Percentiles rank a stretch among this genome's conserved stretches.
Evolutionary conservation across 2,329 filamentous ascomycete genomes (phyloP).

Genomic region (Fusarium austroafricanum): DNA sequence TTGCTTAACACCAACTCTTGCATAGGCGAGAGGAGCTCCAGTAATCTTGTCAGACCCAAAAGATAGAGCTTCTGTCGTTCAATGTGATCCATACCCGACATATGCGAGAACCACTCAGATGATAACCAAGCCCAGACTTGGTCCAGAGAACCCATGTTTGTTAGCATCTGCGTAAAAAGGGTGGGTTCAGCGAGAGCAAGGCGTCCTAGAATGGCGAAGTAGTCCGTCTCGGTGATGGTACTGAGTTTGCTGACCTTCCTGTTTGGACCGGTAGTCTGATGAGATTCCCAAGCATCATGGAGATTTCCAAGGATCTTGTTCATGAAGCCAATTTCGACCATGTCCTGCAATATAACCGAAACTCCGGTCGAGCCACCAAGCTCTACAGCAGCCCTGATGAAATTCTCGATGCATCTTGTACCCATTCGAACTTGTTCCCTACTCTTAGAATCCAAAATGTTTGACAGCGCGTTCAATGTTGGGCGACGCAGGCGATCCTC

Average conservation of each 20-base stretch:
- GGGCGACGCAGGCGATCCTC: slow-evolving; percentile 65
- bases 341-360: slow-evolving; percentile 71
- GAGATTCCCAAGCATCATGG: slow-evolving; percentile 76
- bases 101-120: slow-evolving; percentile 74
- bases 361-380: slow-evolving; percentile 72
- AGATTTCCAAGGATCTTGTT: slow-evolving; percentile 73
- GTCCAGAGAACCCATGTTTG: slow-evolving; percentile 59
- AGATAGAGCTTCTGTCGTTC: slow-evolving; percentile 77
- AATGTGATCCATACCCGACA: slow-evolving; percentile 74
- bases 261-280: slow-evolving; percentile 85
- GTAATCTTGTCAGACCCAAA: slow-evolving; percentile 76
- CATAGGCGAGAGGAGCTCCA: slow-evolving; percentile 70
- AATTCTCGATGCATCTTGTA: slow-evolving; percentile 70
- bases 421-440: slow-evolving; percentile 69
- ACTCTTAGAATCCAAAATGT: slow-evolving; percentile 63
- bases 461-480: slow-evolving; percentile 62
- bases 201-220: slow-evolving; percentile 84
- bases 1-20: slow-evolving; percentile 68
- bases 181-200: slow-evolving; percentile 78
- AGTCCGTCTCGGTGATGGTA: slow-evolving; percentile 83
- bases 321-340: slow-evolving; percentile 72
- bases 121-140: slow-evolving; percentile 70
- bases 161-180: slow-evolving; percentile 71
- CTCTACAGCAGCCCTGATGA: slow-evolving; percentile 71
- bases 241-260: slow-evolving; percentile 75